Percentiles rank a stretch among this genome's conserved stretches.
Conservation (phyloP, 2,329 filamentous ascomycete species). For the Hypocreales sp. region DNA sequence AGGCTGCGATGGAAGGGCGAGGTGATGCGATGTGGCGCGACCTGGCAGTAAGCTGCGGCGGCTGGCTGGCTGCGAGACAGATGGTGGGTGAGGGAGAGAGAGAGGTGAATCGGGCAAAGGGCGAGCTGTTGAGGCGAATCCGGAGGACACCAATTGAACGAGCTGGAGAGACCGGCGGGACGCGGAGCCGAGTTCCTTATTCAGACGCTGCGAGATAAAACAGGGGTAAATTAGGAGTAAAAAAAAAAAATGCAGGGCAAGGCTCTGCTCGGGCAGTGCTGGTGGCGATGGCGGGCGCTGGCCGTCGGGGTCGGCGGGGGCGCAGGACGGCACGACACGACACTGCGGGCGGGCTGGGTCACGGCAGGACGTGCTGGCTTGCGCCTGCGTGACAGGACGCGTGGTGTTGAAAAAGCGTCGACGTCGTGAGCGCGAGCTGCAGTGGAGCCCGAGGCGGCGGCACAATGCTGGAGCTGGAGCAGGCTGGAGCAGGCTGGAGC, state of each 20-base stretch:
- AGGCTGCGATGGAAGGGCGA: slow-evolving; percentile 1
- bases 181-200: not conserved
- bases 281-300: slow-evolving; percentile 2
- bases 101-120: not conserved
- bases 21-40: slow-evolving; percentile 1
- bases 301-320: slow-evolving; percentile 1
- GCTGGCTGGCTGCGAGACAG: slow-evolving; percentile 1
- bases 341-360: too few species aligned
- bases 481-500: too few species aligned
- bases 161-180: not conserved
- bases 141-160: not conserved
- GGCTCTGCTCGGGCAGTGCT: not conserved
- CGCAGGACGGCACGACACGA: slow-evolving; percentile 1
- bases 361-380: too few species aligned
- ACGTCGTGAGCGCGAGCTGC: slow-evolving; percentile 2
- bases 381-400: too few species aligned
- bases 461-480: slow-evolving; percentile 5
- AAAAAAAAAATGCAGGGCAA: not conserved
- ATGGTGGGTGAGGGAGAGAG: too few species aligned
- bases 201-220: not conserved
- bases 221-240: not conserved
- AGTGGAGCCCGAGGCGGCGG: slow-evolving; percentile 5
- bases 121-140: not conserved
- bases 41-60: slow-evolving; percentile 2
- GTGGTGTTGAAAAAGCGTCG: slow-evolving; percentile 3